Evolutionary conservation across 257 asterid species (phyloP), one percentile per base, ranked within the genome.

Genomic region (Solanum gracilifrons): DNA sequence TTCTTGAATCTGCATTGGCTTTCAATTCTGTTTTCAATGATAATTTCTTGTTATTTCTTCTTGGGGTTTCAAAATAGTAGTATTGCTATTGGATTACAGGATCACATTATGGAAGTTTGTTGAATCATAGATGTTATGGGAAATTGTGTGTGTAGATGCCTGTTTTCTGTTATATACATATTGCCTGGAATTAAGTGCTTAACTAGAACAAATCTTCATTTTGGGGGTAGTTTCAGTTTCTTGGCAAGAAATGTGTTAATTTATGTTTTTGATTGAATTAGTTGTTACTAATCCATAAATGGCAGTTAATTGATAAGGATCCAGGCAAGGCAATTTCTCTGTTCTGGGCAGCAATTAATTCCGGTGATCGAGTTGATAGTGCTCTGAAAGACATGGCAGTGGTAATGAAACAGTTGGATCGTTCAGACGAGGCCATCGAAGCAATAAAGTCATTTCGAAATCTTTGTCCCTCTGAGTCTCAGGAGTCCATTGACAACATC

Each of bases 331-430:
- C 99, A 3, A 82, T 97, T 64, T 94, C 98, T 86, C 92, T 97
- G 79, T 97, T 97, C 90, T 97, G 99, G 99, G 93, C 98, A 0
- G 96, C 99, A 21, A 97, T 97, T 72, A 97, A 97, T 88, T 91
- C 98, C 13, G 98, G 99, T 25, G 99, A 97, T 89, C 92, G 99
- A 66, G 97, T 94, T 8, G 98, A 96, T 29, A 97, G 99, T 91
- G 97, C 99, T 75, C 90, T 97, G 18, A 97, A 97, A 89, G 99
- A 97, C 92, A 97, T 96, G 99, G 99, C 99, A 21, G 92, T 95
- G 35, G 98, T 95, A 46, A 95, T 96, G 99, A 95, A 95, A 84
- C 99, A 96, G 68, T 88, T 97, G 91, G 88, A 93, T 82, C 93
- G 99, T 1, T 87, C 99, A 1, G 97, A 97, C 23, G 99, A 97